These are phyloP conservation scores for Wickerhamiella infanticola DNA, from an alignment of 1,139 yeast species.

Conservation along the genomic window DNA sequence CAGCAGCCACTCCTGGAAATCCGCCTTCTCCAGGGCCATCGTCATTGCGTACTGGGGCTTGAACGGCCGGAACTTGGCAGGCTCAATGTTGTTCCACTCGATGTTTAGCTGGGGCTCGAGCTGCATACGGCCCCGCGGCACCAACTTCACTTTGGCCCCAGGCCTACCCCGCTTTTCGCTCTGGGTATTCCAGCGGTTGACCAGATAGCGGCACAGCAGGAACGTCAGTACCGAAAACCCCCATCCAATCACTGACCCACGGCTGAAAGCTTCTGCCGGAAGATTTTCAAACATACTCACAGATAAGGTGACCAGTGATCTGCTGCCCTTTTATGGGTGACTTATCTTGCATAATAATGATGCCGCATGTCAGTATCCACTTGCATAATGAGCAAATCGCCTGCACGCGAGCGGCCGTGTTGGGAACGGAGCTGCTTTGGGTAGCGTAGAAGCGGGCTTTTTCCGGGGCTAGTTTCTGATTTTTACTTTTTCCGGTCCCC, in stretches of 20 bases:
- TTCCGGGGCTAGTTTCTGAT: too few species aligned
- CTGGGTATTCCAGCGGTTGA: background rate
- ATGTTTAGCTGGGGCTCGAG: constrained; percentile 11
- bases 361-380: background rate
- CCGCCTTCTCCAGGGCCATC: constrained; percentile 46
- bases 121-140: constrained; percentile 10
- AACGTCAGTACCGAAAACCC: background rate
- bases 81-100: constrained; percentile 34
- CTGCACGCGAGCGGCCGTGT: too few species aligned
- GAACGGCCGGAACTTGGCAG: constrained; percentile 45
- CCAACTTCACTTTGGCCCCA: background rate
- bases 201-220: background rate
- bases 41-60: constrained; percentile 49
- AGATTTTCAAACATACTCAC: background rate
- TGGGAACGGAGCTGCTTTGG: too few species aligned
- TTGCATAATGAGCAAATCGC: background rate
- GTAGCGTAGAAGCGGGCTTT: too few species aligned
- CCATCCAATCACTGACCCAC: background rate
- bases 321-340: background rate
- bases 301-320: background rate
- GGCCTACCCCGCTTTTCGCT: background rate
- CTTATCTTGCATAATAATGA: background rate
- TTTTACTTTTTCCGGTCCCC: too few species aligned
- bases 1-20: constrained; percentile 47
- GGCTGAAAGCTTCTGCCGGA: background rate